Evolutionary conservation across 768 basidiomycete species (phyloP).

Genomic region (Lanmaoa pseudosensibilis): DNA sequence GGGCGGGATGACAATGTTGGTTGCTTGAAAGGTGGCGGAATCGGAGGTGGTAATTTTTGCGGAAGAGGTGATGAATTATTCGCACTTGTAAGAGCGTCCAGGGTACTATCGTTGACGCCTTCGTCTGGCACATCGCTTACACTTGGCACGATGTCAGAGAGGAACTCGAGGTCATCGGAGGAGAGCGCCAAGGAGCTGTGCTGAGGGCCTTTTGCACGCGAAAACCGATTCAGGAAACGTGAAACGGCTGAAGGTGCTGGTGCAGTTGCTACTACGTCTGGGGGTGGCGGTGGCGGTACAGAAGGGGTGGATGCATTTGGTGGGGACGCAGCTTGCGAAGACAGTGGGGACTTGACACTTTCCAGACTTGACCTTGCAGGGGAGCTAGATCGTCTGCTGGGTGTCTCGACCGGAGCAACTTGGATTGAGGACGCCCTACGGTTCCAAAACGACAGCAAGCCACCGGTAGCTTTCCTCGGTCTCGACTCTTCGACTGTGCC

Average conservation of each 20-base stretch:
- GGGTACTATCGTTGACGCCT: conserved; percentile 32
- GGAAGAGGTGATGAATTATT: conserved; percentile 44
- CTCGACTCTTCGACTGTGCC: conserved; percentile 43
- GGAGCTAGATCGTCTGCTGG: conserved; percentile 21
- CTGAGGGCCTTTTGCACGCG: conserved; percentile 43
- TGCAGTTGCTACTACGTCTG: conserved; percentile 1
- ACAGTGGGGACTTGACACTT: conserved; percentile 14
- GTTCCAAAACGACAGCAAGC: conserved; percentile 75
- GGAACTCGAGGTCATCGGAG: conserved; percentile 77
- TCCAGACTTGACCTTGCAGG: conserved; percentile 35
- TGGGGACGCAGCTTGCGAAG: conserved; percentile 20
- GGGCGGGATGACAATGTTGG: conserved; percentile 21
- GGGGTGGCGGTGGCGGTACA: conserved; percentile 12
- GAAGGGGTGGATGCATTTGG: conserved; percentile 7
- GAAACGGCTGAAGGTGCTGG: conserved; percentile 70
- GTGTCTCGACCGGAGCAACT: conserved; percentile 16
- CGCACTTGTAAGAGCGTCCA: conserved; percentile 43
- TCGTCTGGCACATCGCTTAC: conserved; percentile 42
- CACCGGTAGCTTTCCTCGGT: conserved; percentile 45
- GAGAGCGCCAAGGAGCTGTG: conserved; percentile 69
- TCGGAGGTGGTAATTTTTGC: conserved; percentile 47
- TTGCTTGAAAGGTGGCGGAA: conserved; percentile 36
- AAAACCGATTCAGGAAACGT: conserved; percentile 78
- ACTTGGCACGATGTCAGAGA: conserved; percentile 66
- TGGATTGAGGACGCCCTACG: conserved; percentile 38